A percentile compares a stretch with the other conserved stretches of the same genome.
Conservation (phyloP, 2,329 filamentous ascomycete species). For the Ophiostoma novo-ulmi region DNA sequence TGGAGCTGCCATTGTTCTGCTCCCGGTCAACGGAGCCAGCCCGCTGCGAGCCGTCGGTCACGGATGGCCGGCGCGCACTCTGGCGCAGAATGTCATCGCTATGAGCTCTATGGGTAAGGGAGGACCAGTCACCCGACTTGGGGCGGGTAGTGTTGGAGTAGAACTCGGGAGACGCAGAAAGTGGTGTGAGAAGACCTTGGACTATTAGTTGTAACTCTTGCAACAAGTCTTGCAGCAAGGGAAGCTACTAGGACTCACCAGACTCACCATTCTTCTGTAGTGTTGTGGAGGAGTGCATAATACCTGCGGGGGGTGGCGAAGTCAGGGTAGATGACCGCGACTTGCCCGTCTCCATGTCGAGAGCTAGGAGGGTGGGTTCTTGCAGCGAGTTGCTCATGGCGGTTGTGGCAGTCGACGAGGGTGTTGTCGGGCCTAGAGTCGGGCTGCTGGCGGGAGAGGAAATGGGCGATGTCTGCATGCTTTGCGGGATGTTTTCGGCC, state of each 20-base stretch:
- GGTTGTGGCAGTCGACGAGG: slow-evolving; percentile 32
- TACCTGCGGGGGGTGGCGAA: slow-evolving; percentile 42
- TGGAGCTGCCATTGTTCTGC: slow-evolving; percentile 25
- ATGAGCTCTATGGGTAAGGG: slow-evolving; percentile 41
- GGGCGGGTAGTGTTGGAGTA: slow-evolving; percentile 39
- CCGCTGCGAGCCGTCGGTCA: slow-evolving; percentile 32
- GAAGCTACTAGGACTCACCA: neutral
- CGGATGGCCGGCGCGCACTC: slow-evolving; percentile 39
- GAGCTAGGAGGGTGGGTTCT: slow-evolving; percentile 65
- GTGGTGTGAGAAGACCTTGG: slow-evolving; percentile 48
- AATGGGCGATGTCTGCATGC: slow-evolving; percentile 87
- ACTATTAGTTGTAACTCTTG: slow-evolving; percentile 25
- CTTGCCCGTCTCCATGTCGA: slow-evolving; percentile 47
- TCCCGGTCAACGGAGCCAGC: slow-evolving; percentile 34
- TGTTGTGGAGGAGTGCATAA: slow-evolving; percentile 37
- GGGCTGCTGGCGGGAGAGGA: slow-evolving; percentile 88
- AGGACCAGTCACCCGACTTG: slow-evolving; percentile 49
- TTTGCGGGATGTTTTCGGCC: slow-evolving; percentile 82
- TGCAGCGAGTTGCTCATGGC: slow-evolving; percentile 43
- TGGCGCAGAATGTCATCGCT: slow-evolving; percentile 53
- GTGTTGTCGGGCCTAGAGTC: slow-evolving; percentile 48
- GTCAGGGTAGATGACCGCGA: slow-evolving; percentile 37
- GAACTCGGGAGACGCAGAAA: slow-evolving; percentile 50
- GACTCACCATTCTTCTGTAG: slow-evolving; percentile 35
- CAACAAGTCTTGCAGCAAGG: neutral